phyloP scores from a whole-genome alignment of 257 asterid genomes.

The Nicotiana knightiana region DNA sequence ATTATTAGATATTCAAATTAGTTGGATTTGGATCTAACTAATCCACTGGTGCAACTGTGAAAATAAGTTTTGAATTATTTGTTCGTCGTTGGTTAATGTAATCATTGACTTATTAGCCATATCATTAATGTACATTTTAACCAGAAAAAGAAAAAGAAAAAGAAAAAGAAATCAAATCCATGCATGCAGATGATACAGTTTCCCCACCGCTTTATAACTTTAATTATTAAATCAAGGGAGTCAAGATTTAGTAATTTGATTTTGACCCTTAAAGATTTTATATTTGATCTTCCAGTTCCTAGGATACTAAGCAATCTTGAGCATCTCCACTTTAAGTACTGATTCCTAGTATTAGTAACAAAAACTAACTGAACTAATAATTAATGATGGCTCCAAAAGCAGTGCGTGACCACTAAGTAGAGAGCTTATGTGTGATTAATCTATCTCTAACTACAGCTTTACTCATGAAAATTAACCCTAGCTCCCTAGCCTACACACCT shows the following conservation, averaged over 20 bases:
- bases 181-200: neutral
- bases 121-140: neutral
- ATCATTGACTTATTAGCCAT: neutral
- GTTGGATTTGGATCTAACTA: too few relatives aligned
- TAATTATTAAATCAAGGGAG: neutral
- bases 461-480: too few relatives aligned
- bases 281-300: neutral
- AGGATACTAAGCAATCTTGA: slow-evolving; percentile 13
- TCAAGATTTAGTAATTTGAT: neutral
- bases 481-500: too few relatives aligned
- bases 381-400: neutral
- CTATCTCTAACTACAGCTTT: too few relatives aligned
- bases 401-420: neutral
- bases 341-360: neutral
- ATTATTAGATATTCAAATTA: too few relatives aligned
- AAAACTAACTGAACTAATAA: neutral
- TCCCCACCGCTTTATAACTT: neutral
- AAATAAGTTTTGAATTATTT: too few relatives aligned
- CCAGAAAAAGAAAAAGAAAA: neutral
- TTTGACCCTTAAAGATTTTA: neutral
- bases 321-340: neutral
- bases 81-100: neutral
- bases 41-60: too few relatives aligned
- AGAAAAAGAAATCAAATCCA: neutral
- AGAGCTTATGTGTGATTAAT: too few relatives aligned